Conservation (phyloP, 2,329 filamentous ascomycete genomes). For the Hypoxylon sp. region DNA sequence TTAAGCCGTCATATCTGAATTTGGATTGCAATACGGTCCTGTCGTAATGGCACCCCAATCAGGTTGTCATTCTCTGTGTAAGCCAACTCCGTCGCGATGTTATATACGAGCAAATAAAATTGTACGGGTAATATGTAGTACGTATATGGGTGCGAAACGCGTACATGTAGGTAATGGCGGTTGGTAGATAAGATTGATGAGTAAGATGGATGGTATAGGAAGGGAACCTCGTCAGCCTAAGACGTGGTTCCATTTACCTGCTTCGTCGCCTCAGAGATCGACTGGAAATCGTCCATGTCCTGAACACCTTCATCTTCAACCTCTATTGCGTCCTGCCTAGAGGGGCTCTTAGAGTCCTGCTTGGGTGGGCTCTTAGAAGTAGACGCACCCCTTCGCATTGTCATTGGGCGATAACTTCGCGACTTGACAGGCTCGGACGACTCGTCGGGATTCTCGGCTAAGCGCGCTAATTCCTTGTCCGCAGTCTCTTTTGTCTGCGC, state of each 20-base stretch:
- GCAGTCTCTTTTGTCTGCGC: conserved; percentile 74
- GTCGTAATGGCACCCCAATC: conserved; percentile 12
- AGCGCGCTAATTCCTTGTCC: conserved; percentile 70
- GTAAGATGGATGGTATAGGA: conserved; percentile 8
- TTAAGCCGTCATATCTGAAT: conserved; percentile 18
- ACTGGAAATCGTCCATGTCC: conserved; percentile 52
- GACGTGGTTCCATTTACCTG: conserved; percentile 43
- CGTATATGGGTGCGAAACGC: conserved; percentile 30
- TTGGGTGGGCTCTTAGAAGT: conserved; percentile 46
- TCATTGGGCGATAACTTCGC: conserved; percentile 67
- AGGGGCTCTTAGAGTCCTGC: conserved; percentile 43
- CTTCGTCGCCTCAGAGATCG: conserved; percentile 47
- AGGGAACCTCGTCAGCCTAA: conserved; percentile 24
- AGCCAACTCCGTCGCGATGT: conserved; percentile 51
- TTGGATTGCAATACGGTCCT: conserved; percentile 9
- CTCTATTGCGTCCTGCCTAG: conserved; percentile 44
- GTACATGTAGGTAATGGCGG: conserved; percentile 3
- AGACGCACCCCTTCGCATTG: conserved; percentile 64
- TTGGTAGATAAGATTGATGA: conserved; percentile 21
- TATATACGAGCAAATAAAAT: conserved; percentile 42
- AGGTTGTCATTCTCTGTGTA: conserved; percentile 39
- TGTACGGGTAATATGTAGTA: conserved; percentile 20
- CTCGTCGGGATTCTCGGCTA: conserved; percentile 64
- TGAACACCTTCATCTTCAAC: conserved; percentile 54
- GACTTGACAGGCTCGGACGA: conserved; percentile 56